These are phyloP conservation scores for Tulasnella sp. DNA, from an alignment of 768 basidiomycete genomes.

Conservation along the genomic window DNA sequence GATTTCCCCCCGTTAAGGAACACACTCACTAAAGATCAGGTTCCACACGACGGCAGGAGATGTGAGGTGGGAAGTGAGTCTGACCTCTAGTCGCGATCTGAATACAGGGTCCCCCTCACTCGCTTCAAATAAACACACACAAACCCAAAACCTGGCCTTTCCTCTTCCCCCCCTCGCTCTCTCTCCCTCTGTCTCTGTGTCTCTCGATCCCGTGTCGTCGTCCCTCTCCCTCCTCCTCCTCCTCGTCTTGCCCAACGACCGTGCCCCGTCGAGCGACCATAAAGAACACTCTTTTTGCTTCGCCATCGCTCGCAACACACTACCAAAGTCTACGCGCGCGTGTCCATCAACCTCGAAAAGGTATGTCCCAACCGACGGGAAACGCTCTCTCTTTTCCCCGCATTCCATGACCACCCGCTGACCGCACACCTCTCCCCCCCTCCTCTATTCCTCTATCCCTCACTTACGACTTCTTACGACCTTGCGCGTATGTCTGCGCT, in stretches of 20 bases:
- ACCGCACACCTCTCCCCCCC: background rate
- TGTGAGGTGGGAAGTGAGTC: background rate
- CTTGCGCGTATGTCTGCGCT: background rate
- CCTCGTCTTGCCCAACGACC: background rate
- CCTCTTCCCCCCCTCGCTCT: background rate
- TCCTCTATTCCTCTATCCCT: background rate
- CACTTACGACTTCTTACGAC: background rate
- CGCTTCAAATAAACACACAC: background rate
- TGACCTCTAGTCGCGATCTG: background rate
- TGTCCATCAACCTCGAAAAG: background rate
- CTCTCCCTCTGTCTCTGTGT: background rate
- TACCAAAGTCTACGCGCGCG: background rate
- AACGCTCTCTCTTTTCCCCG: slow-evolving; percentile 10
- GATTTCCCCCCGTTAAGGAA: background rate
- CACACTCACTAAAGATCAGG: too few species aligned
- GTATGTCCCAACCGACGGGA: slow-evolving; percentile 6
- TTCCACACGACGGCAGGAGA: background rate
- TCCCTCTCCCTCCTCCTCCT: background rate
- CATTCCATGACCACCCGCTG: background rate
- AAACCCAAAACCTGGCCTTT: background rate
- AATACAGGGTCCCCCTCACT: background rate
- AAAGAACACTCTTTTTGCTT: background rate
- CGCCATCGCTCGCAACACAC: background rate
- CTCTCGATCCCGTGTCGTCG: background rate
- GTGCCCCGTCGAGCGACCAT: background rate